These are phyloP conservation scores for Eucalyptus brandiana DNA, from an alignment of 345 rosid genomes.

Conservation along the genomic window DNA sequence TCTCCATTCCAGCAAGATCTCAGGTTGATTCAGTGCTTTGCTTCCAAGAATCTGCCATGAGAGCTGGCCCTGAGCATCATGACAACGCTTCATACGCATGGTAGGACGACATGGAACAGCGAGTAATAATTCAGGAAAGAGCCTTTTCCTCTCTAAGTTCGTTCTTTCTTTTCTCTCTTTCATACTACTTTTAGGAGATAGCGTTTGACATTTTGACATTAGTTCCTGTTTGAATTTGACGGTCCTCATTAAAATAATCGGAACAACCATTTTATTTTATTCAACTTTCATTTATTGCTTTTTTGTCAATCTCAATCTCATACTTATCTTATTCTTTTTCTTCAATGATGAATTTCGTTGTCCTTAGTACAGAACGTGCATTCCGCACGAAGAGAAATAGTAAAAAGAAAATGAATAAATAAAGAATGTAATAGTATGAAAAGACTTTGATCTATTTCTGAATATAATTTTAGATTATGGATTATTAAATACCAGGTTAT, in stretches of 20 bases:
- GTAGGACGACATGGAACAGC: not conserved
- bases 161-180: not conserved
- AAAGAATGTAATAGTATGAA: not conserved
- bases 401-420: not conserved
- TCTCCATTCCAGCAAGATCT: not conserved
- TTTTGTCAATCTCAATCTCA: not conserved
- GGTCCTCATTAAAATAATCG: not conserved
- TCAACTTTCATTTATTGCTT: not conserved
- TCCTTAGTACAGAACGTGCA: not conserved
- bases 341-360: not conserved
- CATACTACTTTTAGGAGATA: not conserved
- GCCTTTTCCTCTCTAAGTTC: not conserved
- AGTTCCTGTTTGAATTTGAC: not conserved
- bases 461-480: not conserved
- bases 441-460: not conserved
- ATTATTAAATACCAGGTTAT: not conserved
- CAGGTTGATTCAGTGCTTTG: not conserved
- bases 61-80: not conserved
- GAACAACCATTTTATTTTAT: not conserved
- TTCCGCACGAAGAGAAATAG: not conserved
- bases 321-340: not conserved
- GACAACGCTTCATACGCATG: not conserved
- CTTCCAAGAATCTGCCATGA: not conserved
- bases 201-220: not conserved
- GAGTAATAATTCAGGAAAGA: not conserved